Evolutionary conservation across 2,329 filamentous ascomycete genomes (phyloP), one percentile per base, ranked within the genome.

Genomic region (Alternaria conjuncta): DNA sequence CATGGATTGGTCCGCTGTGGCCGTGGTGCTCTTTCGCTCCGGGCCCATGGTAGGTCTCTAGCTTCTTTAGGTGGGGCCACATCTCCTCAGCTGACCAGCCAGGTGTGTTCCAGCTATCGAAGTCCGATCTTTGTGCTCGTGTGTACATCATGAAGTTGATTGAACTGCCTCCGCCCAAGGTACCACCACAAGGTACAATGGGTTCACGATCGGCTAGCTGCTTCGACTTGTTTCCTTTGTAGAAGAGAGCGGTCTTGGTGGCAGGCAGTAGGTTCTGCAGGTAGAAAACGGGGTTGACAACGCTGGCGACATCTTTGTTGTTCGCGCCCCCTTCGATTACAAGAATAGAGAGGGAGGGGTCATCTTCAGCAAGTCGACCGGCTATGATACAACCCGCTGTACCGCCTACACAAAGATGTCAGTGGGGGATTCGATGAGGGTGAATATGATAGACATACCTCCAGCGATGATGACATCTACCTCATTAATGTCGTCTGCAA

Each of bases 151-250:
- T 79, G 66, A 77, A 77, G 60, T 81, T 81, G 60, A 81, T 81
- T 1, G 77, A 79, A 21, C 74, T 77, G 7, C 88, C 88, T 7
- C 90, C 90, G 18, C 90, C 90, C 0, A 92, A 82, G 0, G 87
- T 84, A 23, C 84, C 82, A 55, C 82, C 83, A 12, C 71, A 78
- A 11, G 81, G 80, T 7, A 84, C 80, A 21, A 83, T 78, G 3
- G 78, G 79, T 59, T 82, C 80, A n/a, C 85, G 78, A 13, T 81
- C 80, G 49, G 80, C 83, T 3, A 88, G 79, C 21, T 84, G 71
- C 36, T 82, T 75, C 0, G 82, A 81, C 28, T 82, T 71, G 44
- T 84, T 84, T 4, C 80, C 80, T 65, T 85, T 80, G 72, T 87
- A 87, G 72, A 88, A 87, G 23, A 85, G 74, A 9, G 84, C 82